Evolutionary conservation across 352 stramenopile genomes (phyloP).

Genomic region (Discostella stelligera): DNA sequence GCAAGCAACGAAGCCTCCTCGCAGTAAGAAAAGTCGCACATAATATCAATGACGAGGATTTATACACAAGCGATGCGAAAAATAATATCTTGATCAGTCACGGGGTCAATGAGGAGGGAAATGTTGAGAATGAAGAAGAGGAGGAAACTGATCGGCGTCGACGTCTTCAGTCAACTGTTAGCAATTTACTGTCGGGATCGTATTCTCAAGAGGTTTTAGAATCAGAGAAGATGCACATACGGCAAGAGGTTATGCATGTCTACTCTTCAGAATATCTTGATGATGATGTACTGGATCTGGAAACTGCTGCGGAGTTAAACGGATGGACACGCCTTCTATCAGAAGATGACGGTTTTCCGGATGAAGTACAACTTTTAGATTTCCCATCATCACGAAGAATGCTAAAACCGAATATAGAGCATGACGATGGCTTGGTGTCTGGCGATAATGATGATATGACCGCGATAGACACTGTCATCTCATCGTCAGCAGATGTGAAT

Average conservation of each 20-base stretch:
- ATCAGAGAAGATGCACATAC: conserved; percentile 20
- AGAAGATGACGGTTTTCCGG: conserved; percentile 19
- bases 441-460: conserved; percentile 12
- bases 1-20: conserved; percentile 37
- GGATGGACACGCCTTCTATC: conserved; percentile 48
- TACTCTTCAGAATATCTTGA: conserved; percentile 37
- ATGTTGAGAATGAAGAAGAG: conserved; percentile 31
- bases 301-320: conserved; percentile 16
- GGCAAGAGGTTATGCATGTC: conserved; percentile 45
- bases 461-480: neutral
- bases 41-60: conserved; percentile 11
- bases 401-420: conserved; percentile 2
- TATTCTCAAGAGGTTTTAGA: conserved; percentile 1
- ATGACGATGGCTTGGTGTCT: conserved; percentile 3
- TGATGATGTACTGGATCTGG: neutral
- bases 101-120: neutral
- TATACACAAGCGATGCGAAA: conserved; percentile 31
- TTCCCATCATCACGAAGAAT: neutral
- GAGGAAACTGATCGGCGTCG: conserved; percentile 16
- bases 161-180: conserved; percentile 4
- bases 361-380: conserved; percentile 9
- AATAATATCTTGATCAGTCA: neutral
- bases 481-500: neutral
- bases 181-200: conserved; percentile 12
- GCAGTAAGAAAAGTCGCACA: conserved; percentile 21